A percentile compares a stretch with the other conserved stretches of the same genome.
phyloP scores from a whole-genome alignment of 2,329 filamentous ascomycete genomes.

The Didymella exigua region DNA sequence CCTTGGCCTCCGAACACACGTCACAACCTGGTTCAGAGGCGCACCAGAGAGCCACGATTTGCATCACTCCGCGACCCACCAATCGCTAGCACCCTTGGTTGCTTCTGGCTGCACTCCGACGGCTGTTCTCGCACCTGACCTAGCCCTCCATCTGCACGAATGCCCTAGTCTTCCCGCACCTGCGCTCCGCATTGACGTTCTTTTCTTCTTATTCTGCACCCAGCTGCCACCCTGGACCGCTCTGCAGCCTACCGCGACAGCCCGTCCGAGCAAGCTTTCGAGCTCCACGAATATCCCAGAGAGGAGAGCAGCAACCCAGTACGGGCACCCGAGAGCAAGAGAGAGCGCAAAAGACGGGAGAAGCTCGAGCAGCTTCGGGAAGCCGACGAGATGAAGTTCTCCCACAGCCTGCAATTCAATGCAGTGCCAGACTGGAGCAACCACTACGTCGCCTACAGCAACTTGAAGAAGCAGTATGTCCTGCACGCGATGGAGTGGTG shows the following conservation, averaged over 20 bases:
- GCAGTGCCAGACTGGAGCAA: slow-evolving; percentile 99
- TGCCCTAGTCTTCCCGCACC: slow-evolving; percentile 14
- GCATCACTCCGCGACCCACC: slow-evolving; percentile 11
- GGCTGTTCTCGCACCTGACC: slow-evolving; percentile 19
- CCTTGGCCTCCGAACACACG: slow-evolving; percentile 12
- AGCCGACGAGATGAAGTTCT: slow-evolving; percentile 97
- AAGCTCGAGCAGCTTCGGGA: slow-evolving; percentile 75
- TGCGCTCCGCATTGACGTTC: slow-evolving; percentile 14
- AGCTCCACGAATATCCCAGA: slow-evolving; percentile 39
- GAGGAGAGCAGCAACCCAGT: not conserved
- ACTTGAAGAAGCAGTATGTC: slow-evolving; percentile 93
- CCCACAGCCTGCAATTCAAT: slow-evolving; percentile 98
- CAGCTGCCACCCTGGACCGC: slow-evolving; percentile 36
- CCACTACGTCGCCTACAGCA: slow-evolving; percentile 97
- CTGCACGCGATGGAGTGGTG: not conserved
- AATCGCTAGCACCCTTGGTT: slow-evolving; percentile 10
- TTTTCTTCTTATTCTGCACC: slow-evolving; percentile 11
- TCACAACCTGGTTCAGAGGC: slow-evolving; percentile 10
- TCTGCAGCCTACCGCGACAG: slow-evolving; percentile 26
- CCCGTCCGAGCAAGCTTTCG: slow-evolving; percentile 31
- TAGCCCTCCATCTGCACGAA: slow-evolving; percentile 14
- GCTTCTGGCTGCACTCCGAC: slow-evolving; percentile 12
- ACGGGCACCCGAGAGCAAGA: slow-evolving; percentile 27
- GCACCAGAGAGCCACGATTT: slow-evolving; percentile 8
- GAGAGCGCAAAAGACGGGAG: slow-evolving; percentile 57